Percentiles rank a stretch among this genome's conserved stretches.
phyloP scores from a whole-genome alignment of 179 eudicot species.

The Nepenthes alata region DNA sequence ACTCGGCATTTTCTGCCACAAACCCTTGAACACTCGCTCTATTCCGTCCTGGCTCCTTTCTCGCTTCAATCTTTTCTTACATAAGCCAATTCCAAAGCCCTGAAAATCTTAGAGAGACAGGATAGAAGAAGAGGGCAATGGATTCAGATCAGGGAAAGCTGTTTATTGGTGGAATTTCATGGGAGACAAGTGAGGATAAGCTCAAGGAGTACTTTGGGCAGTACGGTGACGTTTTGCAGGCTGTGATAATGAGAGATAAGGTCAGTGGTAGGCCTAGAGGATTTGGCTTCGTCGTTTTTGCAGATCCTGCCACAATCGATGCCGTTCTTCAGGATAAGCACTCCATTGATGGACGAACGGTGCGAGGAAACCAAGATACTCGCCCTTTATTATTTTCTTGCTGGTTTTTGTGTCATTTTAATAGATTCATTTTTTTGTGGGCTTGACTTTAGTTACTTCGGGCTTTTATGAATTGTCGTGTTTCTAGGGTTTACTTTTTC shows the following conservation, averaged over 20 bases:
- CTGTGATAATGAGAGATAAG: conserved; percentile 65
- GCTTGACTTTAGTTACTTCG: no score
- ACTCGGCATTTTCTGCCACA: no score
- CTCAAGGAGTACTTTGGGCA: conserved; percentile 50
- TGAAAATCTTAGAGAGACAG: no score
- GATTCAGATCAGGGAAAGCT: conserved; percentile 79
- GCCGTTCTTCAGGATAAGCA: conserved; percentile 59
- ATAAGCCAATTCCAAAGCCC: no score
- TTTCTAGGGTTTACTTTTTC: no score
- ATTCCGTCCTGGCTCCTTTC: no score
- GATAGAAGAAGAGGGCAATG: conserved; percentile 18
- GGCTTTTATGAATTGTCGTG: no score
- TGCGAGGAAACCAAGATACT: conserved; percentile 5
- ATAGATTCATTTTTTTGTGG: background rate
- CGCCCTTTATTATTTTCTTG: background rate
- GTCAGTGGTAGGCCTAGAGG: conserved; percentile 60
- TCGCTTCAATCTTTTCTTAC: no score
- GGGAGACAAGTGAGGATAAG: conserved; percentile 68
- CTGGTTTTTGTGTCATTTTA: background rate
- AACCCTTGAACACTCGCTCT: no score
- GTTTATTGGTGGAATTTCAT: conserved; percentile 78
- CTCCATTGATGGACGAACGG: conserved; percentile 66
- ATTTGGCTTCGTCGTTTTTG: conserved; percentile 69
- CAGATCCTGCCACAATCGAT: conserved; percentile 63
- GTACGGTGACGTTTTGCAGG: conserved; percentile 57